A percentile compares a stretch with the other conserved stretches of the same genome.
Evolutionary conservation across 441 rosid genomes (phyloP).

Genomic region (Pelargonium fulgidum): DNA sequence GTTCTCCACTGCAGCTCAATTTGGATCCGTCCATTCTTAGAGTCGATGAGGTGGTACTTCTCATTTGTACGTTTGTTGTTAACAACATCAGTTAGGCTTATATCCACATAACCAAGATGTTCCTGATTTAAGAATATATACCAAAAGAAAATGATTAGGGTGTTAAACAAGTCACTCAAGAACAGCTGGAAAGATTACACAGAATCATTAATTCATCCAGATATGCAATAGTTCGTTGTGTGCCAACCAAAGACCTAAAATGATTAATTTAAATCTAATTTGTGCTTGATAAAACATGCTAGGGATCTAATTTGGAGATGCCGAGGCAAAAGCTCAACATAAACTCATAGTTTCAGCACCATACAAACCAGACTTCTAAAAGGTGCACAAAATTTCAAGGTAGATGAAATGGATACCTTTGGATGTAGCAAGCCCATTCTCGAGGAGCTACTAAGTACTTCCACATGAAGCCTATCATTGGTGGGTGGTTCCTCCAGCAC

Average conservation of each 20-base stretch:
- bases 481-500: slow-evolving; percentile 54
- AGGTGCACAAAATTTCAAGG: background rate
- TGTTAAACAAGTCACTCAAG: background rate
- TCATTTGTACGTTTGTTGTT: background rate
- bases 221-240: background rate
- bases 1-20: slow-evolving; percentile 8
- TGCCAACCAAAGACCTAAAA: too few relatives aligned
- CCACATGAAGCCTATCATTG: slow-evolving; percentile 51
- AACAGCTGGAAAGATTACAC: too few relatives aligned
- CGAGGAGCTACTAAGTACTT: slow-evolving; percentile 55
- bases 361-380: background rate
- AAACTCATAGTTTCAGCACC: too few relatives aligned
- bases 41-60: slow-evolving; percentile 2
- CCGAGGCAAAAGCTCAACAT: too few relatives aligned
- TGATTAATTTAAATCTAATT: background rate
- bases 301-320: too few relatives aligned
- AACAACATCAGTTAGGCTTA: background rate
- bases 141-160: too few relatives aligned
- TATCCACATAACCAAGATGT: slow-evolving; percentile 1
- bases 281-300: background rate
- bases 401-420: slow-evolving; percentile 32
- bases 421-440: slow-evolving; percentile 55
- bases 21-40: slow-evolving; percentile 6
- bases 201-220: too few relatives aligned
- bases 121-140: background rate